phyloP scores from a whole-genome alignment of 2,329 filamentous ascomycete genomes.

The Dryadomyces sulphureus region DNA sequence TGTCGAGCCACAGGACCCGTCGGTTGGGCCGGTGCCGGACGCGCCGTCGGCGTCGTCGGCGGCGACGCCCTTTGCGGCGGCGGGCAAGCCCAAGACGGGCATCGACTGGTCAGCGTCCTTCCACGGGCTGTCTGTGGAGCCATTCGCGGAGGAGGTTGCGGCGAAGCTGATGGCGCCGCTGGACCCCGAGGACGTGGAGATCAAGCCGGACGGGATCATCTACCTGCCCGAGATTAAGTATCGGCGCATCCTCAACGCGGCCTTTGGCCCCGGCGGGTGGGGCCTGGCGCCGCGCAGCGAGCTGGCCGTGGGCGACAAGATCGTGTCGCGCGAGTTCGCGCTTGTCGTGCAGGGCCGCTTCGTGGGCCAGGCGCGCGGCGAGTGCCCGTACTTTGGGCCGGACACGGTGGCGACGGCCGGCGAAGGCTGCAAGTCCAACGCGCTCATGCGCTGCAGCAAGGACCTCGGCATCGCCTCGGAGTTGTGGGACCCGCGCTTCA shows the following conservation, averaged over 20 bases:
- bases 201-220: conserved; percentile 93
- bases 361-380: conserved; percentile 81
- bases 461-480: conserved; percentile 90
- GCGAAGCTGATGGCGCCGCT: conserved; percentile 55
- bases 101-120: conserved; percentile 75
- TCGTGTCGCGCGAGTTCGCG: conserved; percentile 82
- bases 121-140: conserved; percentile 56
- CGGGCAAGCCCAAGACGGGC: background rate
- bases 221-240: conserved; percentile 99
- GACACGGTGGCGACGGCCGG: conserved; percentile 88
- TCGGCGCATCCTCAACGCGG: conserved; percentile 71
- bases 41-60: background rate
- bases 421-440: conserved; percentile 95
- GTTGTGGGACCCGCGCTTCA: conserved; percentile 89
- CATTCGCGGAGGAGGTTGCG: conserved; percentile 57
- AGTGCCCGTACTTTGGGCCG: conserved; percentile 83
- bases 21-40: background rate
- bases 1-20: background rate
- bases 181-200: conserved; percentile 66
- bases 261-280: conserved; percentile 93
- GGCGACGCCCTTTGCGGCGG: background rate
- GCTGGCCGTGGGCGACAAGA: conserved; percentile 66
- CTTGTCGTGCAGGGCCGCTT: conserved; percentile 82
- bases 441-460: conserved; percentile 96
- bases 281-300: conserved; percentile 80